Evolutionary conservation across 129 eudicot species (phyloP).

Genomic region (Dittrichia graveolens): DNA sequence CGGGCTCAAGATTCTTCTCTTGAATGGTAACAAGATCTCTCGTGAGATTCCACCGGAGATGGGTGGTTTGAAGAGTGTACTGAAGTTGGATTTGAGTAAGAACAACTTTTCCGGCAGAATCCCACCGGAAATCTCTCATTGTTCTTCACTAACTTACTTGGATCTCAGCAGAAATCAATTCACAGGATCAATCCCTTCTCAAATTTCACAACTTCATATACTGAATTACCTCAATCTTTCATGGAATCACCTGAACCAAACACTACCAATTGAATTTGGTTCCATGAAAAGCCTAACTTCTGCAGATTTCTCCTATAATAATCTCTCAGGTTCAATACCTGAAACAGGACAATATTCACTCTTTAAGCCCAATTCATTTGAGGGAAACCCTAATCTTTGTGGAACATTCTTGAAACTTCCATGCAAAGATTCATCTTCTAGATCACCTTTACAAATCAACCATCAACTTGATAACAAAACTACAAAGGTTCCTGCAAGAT

Average conservation of each 20-base stretch:
- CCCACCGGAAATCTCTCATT: conserved; percentile 51
- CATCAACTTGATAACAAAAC: conserved; percentile 37
- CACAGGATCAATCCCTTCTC: conserved; percentile 57
- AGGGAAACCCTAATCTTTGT: conserved; percentile 65
- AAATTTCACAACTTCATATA: conserved; percentile 55
- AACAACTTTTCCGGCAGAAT: conserved; percentile 57
- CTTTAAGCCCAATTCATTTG: conserved; percentile 55
- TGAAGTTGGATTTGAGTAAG: conserved; percentile 60
- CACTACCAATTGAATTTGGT: conserved; percentile 55
- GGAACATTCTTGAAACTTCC: conserved; percentile 39
- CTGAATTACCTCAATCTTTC: conserved; percentile 69
- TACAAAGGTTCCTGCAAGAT: conserved; percentile 53
- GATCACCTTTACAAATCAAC: conserved; percentile 21
- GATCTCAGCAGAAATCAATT: conserved; percentile 68
- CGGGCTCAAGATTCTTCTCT: conserved; percentile 54
- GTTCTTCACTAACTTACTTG: conserved; percentile 50
- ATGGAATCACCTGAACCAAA: conserved; percentile 53
- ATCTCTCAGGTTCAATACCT: conserved; percentile 64
- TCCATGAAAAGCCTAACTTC: conserved; percentile 74
- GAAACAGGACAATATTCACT: conserved; percentile 57
- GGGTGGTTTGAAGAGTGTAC: conserved; percentile 52
- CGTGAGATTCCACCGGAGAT: conserved; percentile 54
- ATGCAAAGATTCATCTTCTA: conserved; percentile 48
- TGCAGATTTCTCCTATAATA: conserved; percentile 69
- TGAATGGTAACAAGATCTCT: conserved; percentile 53